phyloP scores from a whole-genome alignment of 495 filamentous ascomycete genomes.

The Sordaria brevicollis region DNA sequence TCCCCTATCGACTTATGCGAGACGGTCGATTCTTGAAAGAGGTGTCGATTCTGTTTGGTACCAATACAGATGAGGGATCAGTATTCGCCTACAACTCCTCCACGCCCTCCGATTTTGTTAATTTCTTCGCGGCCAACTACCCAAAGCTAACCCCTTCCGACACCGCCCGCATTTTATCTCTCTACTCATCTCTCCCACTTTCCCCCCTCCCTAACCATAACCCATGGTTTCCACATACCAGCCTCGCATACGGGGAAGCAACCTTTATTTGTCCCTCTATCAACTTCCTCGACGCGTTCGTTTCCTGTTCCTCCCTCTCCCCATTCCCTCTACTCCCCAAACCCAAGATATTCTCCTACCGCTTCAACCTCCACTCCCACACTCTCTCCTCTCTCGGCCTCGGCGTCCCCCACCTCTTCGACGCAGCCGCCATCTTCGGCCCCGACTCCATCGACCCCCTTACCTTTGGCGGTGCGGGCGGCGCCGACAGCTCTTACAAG shows the following conservation, averaged over 20 bases:
- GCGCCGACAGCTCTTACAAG: slow-evolving; percentile 16
- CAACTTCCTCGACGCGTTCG: slow-evolving; percentile 20
- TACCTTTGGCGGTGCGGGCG: no score
- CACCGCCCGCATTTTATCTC: slow-evolving; percentile 26
- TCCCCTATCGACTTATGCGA: slow-evolving; percentile 20
- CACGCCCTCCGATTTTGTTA: slow-evolving; percentile 31
- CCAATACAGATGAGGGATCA: slow-evolving; percentile 43
- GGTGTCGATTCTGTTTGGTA: slow-evolving; percentile 30
- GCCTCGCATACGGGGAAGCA: slow-evolving; percentile 48
- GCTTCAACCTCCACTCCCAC: slow-evolving; percentile 17
- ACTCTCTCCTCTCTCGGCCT: slow-evolving; percentile 7
- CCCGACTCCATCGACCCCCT: slow-evolving; percentile 26
- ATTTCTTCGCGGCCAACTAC: slow-evolving; percentile 39
- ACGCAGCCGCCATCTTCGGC: slow-evolving; percentile 33
- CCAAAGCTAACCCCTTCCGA: slow-evolving; percentile 36
- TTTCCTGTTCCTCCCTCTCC: background rate
- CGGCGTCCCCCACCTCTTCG: slow-evolving; percentile 20
- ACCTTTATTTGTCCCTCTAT: slow-evolving; percentile 52
- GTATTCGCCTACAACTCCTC: slow-evolving; percentile 38
- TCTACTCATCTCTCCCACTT: slow-evolving; percentile 12
- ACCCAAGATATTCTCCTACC: slow-evolving; percentile 8
- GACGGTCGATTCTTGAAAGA: slow-evolving; percentile 16
- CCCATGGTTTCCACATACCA: slow-evolving; percentile 32
- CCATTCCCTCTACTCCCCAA: no score
- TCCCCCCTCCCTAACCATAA: slow-evolving; percentile 16